These are phyloP conservation scores for Lentinus brumalis DNA, from an alignment of 768 basidiomycete genomes.

Conservation along the genomic window DNA sequence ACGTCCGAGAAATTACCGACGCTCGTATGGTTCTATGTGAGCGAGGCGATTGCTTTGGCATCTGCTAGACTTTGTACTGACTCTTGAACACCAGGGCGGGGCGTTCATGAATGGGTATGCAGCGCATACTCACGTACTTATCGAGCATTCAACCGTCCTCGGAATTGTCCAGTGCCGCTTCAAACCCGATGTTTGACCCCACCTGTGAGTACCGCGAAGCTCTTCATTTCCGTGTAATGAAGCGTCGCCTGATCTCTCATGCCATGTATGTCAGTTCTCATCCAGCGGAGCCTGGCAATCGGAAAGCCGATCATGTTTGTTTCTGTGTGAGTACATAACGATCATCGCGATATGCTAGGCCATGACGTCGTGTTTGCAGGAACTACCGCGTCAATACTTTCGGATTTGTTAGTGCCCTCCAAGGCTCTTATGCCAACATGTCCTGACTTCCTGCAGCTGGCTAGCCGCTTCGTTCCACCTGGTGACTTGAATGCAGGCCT, in stretches of 20 bases:
- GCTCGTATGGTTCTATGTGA: constrained; percentile 35
- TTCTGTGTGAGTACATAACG: constrained; percentile 25
- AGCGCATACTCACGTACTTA: constrained; percentile 9
- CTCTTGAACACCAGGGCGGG: constrained; percentile 42
- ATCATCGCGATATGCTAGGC: not conserved
- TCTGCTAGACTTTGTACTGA: not conserved
- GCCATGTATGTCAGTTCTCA: constrained; percentile 38
- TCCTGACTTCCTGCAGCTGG: constrained; percentile 35
- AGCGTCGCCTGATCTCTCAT: not conserved
- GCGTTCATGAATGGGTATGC: constrained; percentile 45
- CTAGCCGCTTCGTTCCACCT: constrained; percentile 46
- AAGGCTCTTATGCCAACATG: not conserved
- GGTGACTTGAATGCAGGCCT: constrained; percentile 46
- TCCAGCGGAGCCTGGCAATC: constrained; percentile 47
- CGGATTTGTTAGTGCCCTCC: constrained; percentile 50
- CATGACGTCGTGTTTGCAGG: constrained; percentile 27
- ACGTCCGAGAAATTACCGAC: constrained; percentile 28
- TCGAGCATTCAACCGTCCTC: not conserved
- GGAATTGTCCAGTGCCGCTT: constrained; percentile 40
- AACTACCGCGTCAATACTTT: constrained; percentile 63
- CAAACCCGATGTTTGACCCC: constrained; percentile 44
- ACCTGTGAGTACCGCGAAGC: constrained; percentile 39
- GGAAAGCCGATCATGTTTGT: constrained; percentile 61
- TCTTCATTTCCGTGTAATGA: not conserved
- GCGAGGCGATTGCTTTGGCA: not conserved